Evolutionary conservation across 139 green algal genomes (phyloP).

Genomic region (Haematococcus lacustris): DNA sequence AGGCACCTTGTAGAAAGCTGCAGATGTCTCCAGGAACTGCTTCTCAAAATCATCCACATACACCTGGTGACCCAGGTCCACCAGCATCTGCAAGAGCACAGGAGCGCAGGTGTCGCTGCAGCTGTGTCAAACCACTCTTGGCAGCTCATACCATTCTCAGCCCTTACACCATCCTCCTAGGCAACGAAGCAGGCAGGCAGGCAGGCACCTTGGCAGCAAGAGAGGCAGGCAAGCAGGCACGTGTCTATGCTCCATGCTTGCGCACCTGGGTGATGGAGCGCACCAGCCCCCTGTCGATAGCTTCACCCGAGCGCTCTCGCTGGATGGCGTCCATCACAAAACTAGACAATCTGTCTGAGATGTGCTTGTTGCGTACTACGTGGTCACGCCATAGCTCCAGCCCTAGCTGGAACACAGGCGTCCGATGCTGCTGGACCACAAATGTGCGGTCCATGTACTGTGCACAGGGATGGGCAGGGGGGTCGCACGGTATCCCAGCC

Average conservation of each 20-base stretch:
- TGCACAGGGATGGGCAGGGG: too few relatives aligned
- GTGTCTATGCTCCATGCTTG: not conserved
- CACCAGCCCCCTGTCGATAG: conserved; percentile 76
- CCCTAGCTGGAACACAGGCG: conserved; percentile 84
- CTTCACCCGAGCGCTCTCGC: conserved; percentile 75
- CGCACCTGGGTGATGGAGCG: conserved; percentile 58
- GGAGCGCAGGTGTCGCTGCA: not conserved
- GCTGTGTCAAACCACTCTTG: not conserved
- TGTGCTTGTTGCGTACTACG: conserved; percentile 69
- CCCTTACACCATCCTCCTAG: not conserved
- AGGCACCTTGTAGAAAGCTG: conserved; percentile 84
- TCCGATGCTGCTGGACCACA: conserved; percentile 81
- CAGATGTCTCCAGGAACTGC: conserved; percentile 72
- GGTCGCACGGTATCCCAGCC: too few relatives aligned
- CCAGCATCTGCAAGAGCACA: conserved; percentile 71
- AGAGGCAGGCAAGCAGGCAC: too few relatives aligned
- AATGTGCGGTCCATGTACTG: conserved; percentile 99
- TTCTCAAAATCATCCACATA: conserved; percentile 90
- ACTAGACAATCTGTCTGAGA: conserved; percentile 59
- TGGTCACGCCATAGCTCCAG: conserved; percentile 86
- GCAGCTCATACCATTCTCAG: not conserved
- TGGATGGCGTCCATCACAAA: conserved; percentile 67
- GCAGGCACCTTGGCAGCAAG: too few relatives aligned
- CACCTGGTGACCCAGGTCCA: conserved; percentile 78
- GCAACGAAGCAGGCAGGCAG: too few relatives aligned